A percentile compares a stretch with the other conserved stretches of the same genome.
Conservation (phyloP, 2,329 filamentous ascomycete species). For the Colletotrichum theobromicola region DNA sequence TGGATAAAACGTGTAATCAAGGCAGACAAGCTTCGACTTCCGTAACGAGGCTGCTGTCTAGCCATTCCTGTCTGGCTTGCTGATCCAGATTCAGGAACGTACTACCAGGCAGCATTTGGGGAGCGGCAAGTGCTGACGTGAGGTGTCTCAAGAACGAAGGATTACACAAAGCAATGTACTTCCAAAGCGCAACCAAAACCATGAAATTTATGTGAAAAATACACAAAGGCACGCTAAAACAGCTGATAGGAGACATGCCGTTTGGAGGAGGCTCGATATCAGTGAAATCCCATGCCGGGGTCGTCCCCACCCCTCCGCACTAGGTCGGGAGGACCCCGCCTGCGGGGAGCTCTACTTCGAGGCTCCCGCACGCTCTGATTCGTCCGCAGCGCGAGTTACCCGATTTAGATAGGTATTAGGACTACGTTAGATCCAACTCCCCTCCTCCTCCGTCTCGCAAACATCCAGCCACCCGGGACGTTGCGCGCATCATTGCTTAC, state of each 20-base stretch:
- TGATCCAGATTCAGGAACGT: neutral
- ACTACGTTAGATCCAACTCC: neutral
- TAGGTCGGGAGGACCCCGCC: too few species aligned
- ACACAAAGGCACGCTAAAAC: neutral
- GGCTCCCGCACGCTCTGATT: neutral
- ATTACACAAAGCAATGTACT: neutral
- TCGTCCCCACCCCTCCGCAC: too few species aligned
- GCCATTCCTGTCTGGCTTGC: neutral
- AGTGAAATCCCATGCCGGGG: too few species aligned
- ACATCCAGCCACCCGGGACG: neutral
- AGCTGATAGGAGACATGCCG: too few species aligned
- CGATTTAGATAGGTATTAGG: neutral
- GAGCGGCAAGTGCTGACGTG: constrained; percentile 2
- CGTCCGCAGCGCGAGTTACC: constrained; percentile 6
- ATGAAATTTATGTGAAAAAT: neutral
- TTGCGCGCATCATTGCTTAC: neutral
- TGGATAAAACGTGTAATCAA: neutral
- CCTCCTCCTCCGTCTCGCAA: neutral
- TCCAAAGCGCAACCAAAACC: neutral
- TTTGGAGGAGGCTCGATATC: too few species aligned
- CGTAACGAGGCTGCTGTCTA: neutral
- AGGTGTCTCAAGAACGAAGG: neutral
- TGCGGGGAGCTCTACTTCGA: neutral
- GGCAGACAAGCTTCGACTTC: neutral
- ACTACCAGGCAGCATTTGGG: neutral